Conservation (phyloP, 2,329 filamentous ascomycete species). For the Diaporthe longicolla region DNA sequence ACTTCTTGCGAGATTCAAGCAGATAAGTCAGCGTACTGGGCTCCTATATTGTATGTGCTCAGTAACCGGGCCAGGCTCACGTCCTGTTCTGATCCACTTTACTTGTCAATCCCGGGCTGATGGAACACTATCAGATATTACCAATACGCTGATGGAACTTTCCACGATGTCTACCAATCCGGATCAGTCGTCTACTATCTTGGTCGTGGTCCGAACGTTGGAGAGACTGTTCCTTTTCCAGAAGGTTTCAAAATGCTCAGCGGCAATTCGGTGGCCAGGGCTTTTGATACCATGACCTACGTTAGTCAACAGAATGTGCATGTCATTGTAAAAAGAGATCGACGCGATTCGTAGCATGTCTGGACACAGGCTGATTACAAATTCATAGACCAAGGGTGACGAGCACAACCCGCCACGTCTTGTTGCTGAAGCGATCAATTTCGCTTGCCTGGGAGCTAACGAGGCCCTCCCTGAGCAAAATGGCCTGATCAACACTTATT, state of each 20-base stretch:
- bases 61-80: not conserved
- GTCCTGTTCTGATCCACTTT: not conserved
- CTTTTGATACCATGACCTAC: not conserved
- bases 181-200: constrained; percentile 74
- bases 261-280: constrained; percentile 59
- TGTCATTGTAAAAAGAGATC: too few species aligned
- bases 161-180: constrained; percentile 66
- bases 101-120: not conserved
- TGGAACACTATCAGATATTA: not conserved
- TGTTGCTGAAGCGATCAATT: constrained; percentile 11
- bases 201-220: constrained; percentile 67
- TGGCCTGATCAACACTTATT: constrained; percentile 45
- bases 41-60: constrained; percentile 67
- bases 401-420: constrained; percentile 9
- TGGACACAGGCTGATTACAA: not conserved
- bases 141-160: constrained; percentile 48
- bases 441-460: constrained; percentile 17
- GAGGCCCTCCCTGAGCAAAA: not conserved
- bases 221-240: constrained; percentile 61
- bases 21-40: constrained; percentile 75
- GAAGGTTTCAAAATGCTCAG: constrained; percentile 72
- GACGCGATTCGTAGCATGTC: not conserved
- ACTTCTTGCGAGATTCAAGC: constrained; percentile 70
- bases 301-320: not conserved
- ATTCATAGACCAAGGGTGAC: not conserved